A percentile compares a stretch with the other conserved stretches of the same genome.
Evolutionary conservation across 2,329 filamentous ascomycete species (phyloP).

Genomic region (Aureobasidium sp.): DNA sequence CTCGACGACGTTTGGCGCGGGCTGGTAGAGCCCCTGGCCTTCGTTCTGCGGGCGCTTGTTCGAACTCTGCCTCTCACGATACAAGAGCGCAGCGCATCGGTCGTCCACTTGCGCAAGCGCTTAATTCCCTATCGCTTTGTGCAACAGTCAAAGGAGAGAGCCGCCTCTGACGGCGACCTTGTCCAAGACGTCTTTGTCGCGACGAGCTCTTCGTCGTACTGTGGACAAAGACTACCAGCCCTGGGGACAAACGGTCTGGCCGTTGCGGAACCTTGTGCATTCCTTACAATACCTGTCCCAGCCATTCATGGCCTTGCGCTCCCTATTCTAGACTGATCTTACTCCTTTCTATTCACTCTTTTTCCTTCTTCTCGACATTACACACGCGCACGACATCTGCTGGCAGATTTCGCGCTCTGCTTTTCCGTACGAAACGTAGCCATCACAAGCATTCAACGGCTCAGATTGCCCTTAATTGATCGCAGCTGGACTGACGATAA

Average conservation of each 20-base stretch:
- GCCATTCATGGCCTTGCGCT: not conserved
- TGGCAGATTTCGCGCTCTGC: constrained; percentile 11
- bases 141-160: constrained; percentile 11
- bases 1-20: not conserved
- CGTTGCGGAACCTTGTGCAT: constrained; percentile 8
- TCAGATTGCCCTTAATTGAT: not conserved
- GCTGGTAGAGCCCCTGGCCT: not conserved
- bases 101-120: constrained; percentile 3
- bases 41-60: not conserved
- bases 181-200: constrained; percentile 4
- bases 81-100: constrained; percentile 4
- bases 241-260: constrained; percentile 10
- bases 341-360: constrained; percentile 1
- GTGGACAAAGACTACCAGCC: constrained; percentile 1
- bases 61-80: not conserved
- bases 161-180: not conserved
- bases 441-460: not conserved
- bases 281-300: constrained; percentile 13
- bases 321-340: not conserved
- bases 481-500: constrained; percentile 17
- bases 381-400: constrained; percentile 11
- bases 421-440: not conserved
- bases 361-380: not conserved
- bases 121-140: not conserved
- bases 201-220: constrained; percentile 1